Percentiles rank a stretch among this genome's conserved stretches.
phyloP scores from a whole-genome alignment of 257 asterid genomes.

The Leonotis leonurus region DNA sequence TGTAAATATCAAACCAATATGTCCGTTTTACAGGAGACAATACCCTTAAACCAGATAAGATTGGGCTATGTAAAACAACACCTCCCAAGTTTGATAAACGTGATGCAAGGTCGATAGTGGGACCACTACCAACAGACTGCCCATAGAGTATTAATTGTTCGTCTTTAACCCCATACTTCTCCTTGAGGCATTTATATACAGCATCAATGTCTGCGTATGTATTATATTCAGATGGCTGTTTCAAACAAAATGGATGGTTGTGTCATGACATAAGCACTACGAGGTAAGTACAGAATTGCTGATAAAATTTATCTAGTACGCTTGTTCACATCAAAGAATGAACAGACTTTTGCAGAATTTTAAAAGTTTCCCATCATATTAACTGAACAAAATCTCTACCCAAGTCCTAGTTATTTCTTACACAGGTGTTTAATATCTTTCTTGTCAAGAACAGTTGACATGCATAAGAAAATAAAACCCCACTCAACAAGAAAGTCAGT shows the following conservation, averaged over 20 bases:
- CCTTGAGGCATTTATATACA: conserved; percentile 94
- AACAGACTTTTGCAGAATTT: background rate
- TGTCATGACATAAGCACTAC: conserved; percentile 28
- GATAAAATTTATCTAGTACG: background rate
- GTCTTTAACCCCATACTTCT: conserved; percentile 85
- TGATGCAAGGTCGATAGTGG: conserved; percentile 92
- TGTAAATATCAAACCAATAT: conserved; percentile 95
- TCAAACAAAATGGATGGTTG: conserved; percentile 36
- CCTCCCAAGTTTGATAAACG: conserved; percentile 82
- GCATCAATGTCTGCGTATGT: conserved; percentile 98
- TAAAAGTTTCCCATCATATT: background rate
- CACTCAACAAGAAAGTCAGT: background rate
- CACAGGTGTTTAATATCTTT: background rate
- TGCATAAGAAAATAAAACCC: background rate
- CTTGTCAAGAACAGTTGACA: background rate
- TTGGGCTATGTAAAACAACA: conserved; percentile 94
- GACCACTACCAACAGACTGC: conserved; percentile 99
- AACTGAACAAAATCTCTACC: background rate
- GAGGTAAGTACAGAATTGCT: background rate
- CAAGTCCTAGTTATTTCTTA: conserved; percentile 4
- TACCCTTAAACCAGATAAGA: conserved; percentile 92
- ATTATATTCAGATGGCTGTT: conserved; percentile 97
- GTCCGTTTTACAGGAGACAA: conserved; percentile 91
- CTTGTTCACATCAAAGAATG: background rate
- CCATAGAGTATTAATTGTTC: conserved; percentile 90